Percentiles rank a stretch among this genome's conserved stretches.
phyloP scores from a whole-genome alignment of 441 rosid species.

The Erodium chrysanthum region DNA sequence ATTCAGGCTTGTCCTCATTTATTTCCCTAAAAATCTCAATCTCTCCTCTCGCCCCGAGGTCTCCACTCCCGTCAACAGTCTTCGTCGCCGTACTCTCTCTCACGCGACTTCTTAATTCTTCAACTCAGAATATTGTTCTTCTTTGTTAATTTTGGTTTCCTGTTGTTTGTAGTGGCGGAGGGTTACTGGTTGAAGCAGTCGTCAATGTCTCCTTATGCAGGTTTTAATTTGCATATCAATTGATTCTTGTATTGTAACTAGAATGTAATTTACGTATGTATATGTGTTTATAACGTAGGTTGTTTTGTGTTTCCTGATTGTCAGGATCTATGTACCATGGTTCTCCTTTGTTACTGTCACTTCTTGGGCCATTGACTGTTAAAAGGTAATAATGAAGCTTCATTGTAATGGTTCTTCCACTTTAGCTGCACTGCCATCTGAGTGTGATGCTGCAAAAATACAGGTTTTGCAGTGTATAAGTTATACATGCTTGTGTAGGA shows the following conservation, averaged over 20 bases:
- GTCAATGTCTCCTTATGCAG: slow-evolving; percentile 53
- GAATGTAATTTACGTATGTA: neutral
- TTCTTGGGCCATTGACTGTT: slow-evolving; percentile 76
- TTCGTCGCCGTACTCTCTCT: slow-evolving; percentile 69
- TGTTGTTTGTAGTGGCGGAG: slow-evolving; percentile 37
- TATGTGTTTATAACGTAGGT: neutral
- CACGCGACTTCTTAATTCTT: slow-evolving; percentile 7
- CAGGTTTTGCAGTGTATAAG: neutral
- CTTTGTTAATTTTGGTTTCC: slow-evolving; percentile 3
- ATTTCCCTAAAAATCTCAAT: slow-evolving; percentile 53
- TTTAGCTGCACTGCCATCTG: neutral
- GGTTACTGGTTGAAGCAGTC: slow-evolving; percentile 60
- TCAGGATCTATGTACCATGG: slow-evolving; percentile 98
- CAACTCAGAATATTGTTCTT: neutral
- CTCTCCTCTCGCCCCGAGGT: slow-evolving; percentile 85
- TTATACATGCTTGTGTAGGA: too few species aligned
- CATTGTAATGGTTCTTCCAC: neutral
- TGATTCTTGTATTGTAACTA: neutral
- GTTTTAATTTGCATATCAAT: slow-evolving; percentile 13
- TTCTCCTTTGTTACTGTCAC: slow-evolving; percentile 67
- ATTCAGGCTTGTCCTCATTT: slow-evolving; percentile 52
- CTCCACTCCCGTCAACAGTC: slow-evolving; percentile 92
- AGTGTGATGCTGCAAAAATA: neutral
- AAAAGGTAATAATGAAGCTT: slow-evolving; percentile 34
- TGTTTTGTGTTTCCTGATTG: slow-evolving; percentile 2